Percentiles rank a stretch among this genome's conserved stretches.
phyloP scores from a whole-genome alignment of 2,329 filamentous ascomycete species.

The Lasiodiplodia hormozganensis region DNA sequence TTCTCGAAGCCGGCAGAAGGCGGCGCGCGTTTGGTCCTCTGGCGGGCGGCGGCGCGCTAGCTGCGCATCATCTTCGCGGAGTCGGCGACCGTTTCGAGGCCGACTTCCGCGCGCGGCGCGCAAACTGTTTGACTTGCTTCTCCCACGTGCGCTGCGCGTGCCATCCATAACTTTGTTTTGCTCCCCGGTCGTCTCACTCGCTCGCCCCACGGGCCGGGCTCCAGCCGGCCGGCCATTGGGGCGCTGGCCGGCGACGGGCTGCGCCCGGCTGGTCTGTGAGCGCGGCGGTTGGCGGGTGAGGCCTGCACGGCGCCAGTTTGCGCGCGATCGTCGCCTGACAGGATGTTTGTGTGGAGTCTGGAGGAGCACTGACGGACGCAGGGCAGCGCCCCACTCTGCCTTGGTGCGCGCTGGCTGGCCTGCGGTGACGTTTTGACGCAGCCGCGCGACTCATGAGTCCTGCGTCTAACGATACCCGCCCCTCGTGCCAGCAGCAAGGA shows the following conservation, averaged over 20 bases:
- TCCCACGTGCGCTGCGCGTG: constrained; percentile 10
- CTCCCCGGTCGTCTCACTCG: constrained; percentile 1
- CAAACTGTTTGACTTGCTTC: constrained; percentile 24
- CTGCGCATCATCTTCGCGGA: constrained; percentile 24
- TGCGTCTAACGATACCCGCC: constrained; percentile 14
- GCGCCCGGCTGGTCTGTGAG: neutral
- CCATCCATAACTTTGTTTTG: constrained; percentile 23
- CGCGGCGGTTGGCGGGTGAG: constrained; percentile 13
- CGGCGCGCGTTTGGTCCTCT: constrained; percentile 8
- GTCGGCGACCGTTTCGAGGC: constrained; percentile 17
- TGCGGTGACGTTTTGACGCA: constrained; percentile 13
- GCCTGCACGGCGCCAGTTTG: constrained; percentile 2
- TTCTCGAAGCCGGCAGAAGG: constrained; percentile 27
- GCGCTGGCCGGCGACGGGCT: neutral
- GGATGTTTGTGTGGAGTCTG: constrained; percentile 24
- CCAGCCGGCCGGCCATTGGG: neutral
- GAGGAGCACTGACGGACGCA: constrained; percentile 19
- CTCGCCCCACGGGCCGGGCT: constrained; percentile 2
- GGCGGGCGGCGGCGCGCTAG: constrained; percentile 23
- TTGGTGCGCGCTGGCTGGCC: constrained; percentile 5
- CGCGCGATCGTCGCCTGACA: constrained; percentile 23
- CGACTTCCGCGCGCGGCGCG: constrained; percentile 13
- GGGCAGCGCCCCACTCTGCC: constrained; percentile 4
- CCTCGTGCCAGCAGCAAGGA: constrained; percentile 16
- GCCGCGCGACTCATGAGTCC: constrained; percentile 5